phyloP scores from a whole-genome alignment of 75 land plant species.

The Cupressus sempervirens region DNA sequence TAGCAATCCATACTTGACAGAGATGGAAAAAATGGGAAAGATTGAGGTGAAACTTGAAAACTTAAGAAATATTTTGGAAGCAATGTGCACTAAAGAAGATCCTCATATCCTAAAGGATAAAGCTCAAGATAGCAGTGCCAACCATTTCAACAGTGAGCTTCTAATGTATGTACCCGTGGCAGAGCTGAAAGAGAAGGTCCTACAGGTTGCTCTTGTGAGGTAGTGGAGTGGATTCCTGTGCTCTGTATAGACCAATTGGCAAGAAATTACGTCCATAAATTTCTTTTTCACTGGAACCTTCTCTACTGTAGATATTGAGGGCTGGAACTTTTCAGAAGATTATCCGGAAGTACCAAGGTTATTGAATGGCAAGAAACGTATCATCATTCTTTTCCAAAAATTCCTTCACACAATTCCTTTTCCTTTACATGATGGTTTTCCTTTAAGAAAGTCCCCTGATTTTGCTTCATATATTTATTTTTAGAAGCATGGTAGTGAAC shows the following conservation, averaged over 20 bases:
- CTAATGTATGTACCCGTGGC: conserved; percentile 56
- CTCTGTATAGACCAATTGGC: background rate
- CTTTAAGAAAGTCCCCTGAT: background rate
- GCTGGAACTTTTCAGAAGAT: background rate
- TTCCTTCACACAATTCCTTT: background rate
- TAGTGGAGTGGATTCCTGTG: background rate
- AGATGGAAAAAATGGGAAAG: conserved; percentile 37
- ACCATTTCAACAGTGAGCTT: conserved; percentile 5
- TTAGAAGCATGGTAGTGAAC: background rate
- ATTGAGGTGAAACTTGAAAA: conserved; percentile 29
- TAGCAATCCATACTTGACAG: conserved; percentile 17
- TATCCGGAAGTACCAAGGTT: background rate
- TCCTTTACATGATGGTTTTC: background rate
- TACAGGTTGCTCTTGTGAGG: conserved; percentile 11
- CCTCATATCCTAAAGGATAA: background rate
- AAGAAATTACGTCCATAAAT: background rate
- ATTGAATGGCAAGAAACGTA: conserved; percentile 5
- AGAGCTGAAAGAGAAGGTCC: conserved; percentile 44
- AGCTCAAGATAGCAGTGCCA: conserved; percentile 7
- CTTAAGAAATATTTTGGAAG: conserved; percentile 21
- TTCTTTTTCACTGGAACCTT: background rate
- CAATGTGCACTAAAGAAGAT: background rate
- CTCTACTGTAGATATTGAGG: background rate
- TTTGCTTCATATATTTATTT: background rate
- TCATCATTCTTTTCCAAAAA: conserved; percentile 11